Conservation (phyloP, 768 basidiomycete genomes). For the Flagelloscypha sp. region DNA sequence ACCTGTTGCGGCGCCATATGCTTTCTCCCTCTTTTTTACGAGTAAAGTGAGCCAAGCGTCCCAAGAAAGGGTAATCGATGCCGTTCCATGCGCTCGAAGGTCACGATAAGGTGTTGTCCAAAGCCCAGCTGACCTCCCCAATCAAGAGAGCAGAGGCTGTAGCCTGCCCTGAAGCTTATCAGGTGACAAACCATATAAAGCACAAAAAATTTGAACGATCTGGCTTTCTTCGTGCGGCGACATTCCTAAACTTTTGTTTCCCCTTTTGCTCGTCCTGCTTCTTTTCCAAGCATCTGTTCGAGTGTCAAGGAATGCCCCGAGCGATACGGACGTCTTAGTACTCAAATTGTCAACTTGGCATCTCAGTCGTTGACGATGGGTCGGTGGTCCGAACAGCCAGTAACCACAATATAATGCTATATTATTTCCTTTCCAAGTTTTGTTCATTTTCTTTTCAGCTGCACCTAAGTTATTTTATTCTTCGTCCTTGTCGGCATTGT, state of each 20-base stretch:
- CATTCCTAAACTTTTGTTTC: conserved; percentile 66
- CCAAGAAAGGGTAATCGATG: conserved; percentile 1
- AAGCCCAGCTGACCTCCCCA: not conserved
- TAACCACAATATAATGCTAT: too few species aligned
- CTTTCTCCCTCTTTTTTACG: not conserved
- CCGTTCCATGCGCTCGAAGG: not conserved
- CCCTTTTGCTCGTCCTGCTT: conserved; percentile 85
- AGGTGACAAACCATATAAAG: not conserved
- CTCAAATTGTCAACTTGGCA: conserved; percentile 51
- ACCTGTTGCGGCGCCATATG: not conserved
- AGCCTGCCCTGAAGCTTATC: not conserved
- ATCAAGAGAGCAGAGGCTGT: not conserved
- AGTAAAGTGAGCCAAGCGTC: not conserved
- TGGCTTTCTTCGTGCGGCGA: conserved; percentile 61
- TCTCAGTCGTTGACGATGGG: conserved; percentile 52
- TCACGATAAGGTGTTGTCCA: too few species aligned
- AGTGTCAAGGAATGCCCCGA: conserved; percentile 87
- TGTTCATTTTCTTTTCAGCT: too few species aligned
- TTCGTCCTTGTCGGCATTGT: conserved; percentile 17
- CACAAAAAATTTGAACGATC: conserved; percentile 1
- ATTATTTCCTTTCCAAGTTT: too few species aligned
- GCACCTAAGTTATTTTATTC: too few species aligned
- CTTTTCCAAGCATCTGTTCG: conserved; percentile 63
- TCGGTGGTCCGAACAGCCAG: conserved; percentile 61
- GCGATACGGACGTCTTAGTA: conserved; percentile 71